These are phyloP conservation scores for Yamadazyma siamensis DNA, from an alignment of 1,139 yeast species.

Conservation along the genomic window DNA sequence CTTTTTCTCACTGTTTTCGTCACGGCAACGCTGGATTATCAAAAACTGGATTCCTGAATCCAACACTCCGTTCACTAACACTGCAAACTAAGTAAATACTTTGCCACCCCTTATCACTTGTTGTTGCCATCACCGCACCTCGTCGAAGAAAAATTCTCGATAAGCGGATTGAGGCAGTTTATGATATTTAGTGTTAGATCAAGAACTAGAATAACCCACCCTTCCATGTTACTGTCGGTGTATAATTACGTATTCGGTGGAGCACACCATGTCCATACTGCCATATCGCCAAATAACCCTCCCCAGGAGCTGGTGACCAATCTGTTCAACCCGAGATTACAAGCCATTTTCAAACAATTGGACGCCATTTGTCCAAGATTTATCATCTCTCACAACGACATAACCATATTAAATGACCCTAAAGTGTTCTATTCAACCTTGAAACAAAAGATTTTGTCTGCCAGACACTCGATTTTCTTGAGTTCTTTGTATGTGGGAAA, in stretches of 20 bases:
- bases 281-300: constrained; percentile 5
- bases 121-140: neutral
- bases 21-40: no score
- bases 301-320: constrained; percentile 5
- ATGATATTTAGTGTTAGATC: neutral
- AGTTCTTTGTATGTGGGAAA: constrained; percentile 88
- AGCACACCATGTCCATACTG: constrained; percentile 3
- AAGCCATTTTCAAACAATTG: constrained; percentile 51
- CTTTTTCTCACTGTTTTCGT: no score
- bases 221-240: constrained; percentile 9
- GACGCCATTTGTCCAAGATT: constrained; percentile 73
- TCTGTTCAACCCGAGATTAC: constrained; percentile 46
- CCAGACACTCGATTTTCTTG: constrained; percentile 66
- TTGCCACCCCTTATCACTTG: no score
- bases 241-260: constrained; percentile 11
- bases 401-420: constrained; percentile 67
- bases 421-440: constrained; percentile 63
- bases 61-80: no score
- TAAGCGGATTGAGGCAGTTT: neutral
- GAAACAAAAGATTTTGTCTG: constrained; percentile 49
- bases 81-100: no score
- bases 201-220: no score
- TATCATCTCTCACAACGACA: constrained; percentile 53
- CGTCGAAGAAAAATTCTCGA: neutral
- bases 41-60: no score